Evolutionary conservation across 1,139 yeast species (phyloP).

Genomic region (Candida glucosophila): DNA sequence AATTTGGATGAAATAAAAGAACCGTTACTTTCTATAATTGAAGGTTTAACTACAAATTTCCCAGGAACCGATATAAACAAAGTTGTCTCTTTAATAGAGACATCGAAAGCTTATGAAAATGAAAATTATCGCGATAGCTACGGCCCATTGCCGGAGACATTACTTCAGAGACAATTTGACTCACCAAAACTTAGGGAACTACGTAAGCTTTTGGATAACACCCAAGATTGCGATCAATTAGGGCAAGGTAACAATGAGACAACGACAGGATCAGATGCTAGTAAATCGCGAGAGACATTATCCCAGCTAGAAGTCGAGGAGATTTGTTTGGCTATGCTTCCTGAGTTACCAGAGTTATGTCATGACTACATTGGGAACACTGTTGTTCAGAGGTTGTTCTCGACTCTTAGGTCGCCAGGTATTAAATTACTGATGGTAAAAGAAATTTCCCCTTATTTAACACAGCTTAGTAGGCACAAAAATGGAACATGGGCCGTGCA

Average conservation of each 20-base stretch:
- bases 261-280: slow-evolving; percentile 3
- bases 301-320: slow-evolving; percentile 63
- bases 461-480: slow-evolving; percentile 91
- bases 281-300: slow-evolving; percentile 8
- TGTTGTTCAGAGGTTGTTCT: slow-evolving; percentile 84
- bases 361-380: slow-evolving; percentile 95
- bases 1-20: slow-evolving; percentile 19
- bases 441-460: slow-evolving; percentile 68
- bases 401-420: slow-evolving; percentile 54
- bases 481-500: slow-evolving; percentile 99
- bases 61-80: slow-evolving; percentile 20
- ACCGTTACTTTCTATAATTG: slow-evolving; percentile 15
- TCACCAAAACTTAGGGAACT: slow-evolving; percentile 70
- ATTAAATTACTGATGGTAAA: slow-evolving; percentile 77
- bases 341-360: slow-evolving; percentile 84
- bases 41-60: slow-evolving; percentile 9
- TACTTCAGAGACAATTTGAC: slow-evolving; percentile 63
- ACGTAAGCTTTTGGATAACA: slow-evolving; percentile 45
- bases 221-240: no score
- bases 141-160: slow-evolving; percentile 66
- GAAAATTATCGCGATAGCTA: slow-evolving; percentile 38
- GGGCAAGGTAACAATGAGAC: no score
- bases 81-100: slow-evolving; percentile 22
- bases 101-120: slow-evolving; percentile 23
- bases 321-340: slow-evolving; percentile 74